Percentiles rank a stretch among this genome's conserved stretches.
These are phyloP conservation scores for Diaporthe capsici DNA, from an alignment of 2,329 filamentous ascomycete genomes.

Conservation along the genomic window DNA sequence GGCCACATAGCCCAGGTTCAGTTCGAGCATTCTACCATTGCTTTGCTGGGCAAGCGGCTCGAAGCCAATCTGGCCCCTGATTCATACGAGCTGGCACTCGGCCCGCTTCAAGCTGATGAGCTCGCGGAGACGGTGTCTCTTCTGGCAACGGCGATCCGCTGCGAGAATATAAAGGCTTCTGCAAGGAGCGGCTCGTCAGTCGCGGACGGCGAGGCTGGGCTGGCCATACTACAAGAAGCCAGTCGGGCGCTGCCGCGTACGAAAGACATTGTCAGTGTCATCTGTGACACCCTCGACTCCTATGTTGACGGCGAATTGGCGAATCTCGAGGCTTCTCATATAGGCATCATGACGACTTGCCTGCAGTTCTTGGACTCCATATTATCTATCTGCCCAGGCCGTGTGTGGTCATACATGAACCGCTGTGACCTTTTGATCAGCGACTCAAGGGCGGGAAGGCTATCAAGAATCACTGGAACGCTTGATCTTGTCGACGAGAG, in stretches of 20 bases:
- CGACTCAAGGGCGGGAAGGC: slow-evolving; percentile 80
- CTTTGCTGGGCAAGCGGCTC: slow-evolving; percentile 82
- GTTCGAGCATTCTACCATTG: slow-evolving; percentile 83
- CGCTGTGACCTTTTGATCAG: slow-evolving; percentile 85
- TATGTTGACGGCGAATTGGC: slow-evolving; percentile 70
- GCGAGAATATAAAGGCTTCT: slow-evolving; percentile 58
- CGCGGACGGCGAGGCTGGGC: slow-evolving; percentile 50
- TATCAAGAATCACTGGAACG: slow-evolving; percentile 84
- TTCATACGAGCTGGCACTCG: slow-evolving; percentile 66
- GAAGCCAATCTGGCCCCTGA: slow-evolving; percentile 75
- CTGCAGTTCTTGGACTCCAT: slow-evolving; percentile 84
- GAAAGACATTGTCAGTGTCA: slow-evolving; percentile 82
- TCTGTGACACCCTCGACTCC: slow-evolving; percentile 88
- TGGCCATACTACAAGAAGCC: slow-evolving; percentile 70
- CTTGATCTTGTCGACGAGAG: slow-evolving; percentile 83
- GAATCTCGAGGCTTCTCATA: slow-evolving; percentile 72
- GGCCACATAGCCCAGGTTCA: slow-evolving; percentile 83
- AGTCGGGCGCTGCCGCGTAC: slow-evolving; percentile 69
- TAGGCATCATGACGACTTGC: slow-evolving; percentile 79
- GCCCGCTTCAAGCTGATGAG: slow-evolving; percentile 70
- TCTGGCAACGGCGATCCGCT: slow-evolving; percentile 78
- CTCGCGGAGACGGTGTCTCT: slow-evolving; percentile 81
- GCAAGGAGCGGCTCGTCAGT: slow-evolving; percentile 20
- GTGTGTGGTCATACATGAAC: slow-evolving; percentile 91
- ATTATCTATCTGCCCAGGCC: slow-evolving; percentile 80